These are phyloP conservation scores for Ascomycota sp. DNA, from an alignment of 2,329 filamentous ascomycete species.

Conservation along the genomic window DNA sequence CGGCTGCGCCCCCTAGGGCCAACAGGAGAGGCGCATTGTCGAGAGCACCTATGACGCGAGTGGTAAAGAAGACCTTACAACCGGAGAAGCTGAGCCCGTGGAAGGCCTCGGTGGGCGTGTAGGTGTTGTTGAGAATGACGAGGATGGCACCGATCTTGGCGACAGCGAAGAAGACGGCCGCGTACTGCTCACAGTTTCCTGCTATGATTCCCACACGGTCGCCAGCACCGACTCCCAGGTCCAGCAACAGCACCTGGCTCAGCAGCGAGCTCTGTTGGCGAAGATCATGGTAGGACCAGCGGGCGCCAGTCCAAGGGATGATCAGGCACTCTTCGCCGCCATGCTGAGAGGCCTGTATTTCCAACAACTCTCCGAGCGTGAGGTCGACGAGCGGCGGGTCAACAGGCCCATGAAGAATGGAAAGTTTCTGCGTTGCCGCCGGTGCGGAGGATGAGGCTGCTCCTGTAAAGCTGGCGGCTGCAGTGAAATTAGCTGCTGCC, in stretches of 20 bases:
- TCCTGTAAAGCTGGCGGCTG: no score
- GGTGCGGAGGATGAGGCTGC: no score
- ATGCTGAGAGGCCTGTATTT: constrained; percentile 44
- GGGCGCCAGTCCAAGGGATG: constrained; percentile 51
- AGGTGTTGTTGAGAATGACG: constrained; percentile 65
- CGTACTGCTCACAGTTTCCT: constrained; percentile 61
- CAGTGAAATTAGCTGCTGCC: no score
- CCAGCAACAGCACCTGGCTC: constrained; percentile 42
- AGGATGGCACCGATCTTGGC: constrained; percentile 44
- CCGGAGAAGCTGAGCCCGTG: constrained; percentile 50
- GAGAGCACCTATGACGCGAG: constrained; percentile 40
- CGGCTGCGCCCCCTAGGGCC: constrained; percentile 23
- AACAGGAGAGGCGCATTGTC: constrained; percentile 37
- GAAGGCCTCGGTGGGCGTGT: constrained; percentile 49
- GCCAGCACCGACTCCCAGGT: constrained; percentile 41
- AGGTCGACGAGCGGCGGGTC: constrained; percentile 48
- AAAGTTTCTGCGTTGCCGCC: constrained; percentile 16
- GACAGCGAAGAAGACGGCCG: constrained; percentile 51
- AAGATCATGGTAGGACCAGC: constrained; percentile 49
- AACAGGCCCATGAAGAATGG: constrained; percentile 44
- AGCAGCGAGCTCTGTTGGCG: constrained; percentile 37
- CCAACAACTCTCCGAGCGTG: constrained; percentile 49
- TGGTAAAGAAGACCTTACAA: constrained; percentile 53
- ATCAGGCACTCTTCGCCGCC: constrained; percentile 45
- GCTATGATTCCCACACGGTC: constrained; percentile 59